Conservation (phyloP, 148 eudicot species). For the Amaranthus hypochondriacus region DNA sequence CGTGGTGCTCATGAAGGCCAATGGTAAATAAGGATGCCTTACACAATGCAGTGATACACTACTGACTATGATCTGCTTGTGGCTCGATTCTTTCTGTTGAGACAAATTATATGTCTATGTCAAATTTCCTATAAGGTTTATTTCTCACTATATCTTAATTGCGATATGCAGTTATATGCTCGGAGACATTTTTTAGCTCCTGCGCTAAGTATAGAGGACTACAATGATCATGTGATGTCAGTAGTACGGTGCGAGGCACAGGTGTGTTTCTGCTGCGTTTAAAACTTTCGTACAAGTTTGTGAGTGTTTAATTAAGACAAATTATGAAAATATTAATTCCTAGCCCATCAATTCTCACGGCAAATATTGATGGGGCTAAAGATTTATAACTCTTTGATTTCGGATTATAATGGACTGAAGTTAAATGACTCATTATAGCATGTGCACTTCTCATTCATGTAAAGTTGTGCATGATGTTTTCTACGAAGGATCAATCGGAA, state of each 20-base stretch:
- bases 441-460: no score
- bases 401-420: no score
- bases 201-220: constrained; percentile 80
- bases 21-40: neutral
- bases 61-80: neutral
- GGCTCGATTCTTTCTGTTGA: neutral
- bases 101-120: neutral
- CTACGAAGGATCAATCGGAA: no score
- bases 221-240: constrained; percentile 90
- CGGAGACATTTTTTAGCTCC: constrained; percentile 93
- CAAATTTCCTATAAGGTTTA: neutral
- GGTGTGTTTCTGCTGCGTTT: constrained; percentile 34
- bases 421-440: no score
- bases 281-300: neutral
- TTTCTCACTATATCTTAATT: constrained; percentile 7
- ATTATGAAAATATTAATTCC: neutral
- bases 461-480: no score
- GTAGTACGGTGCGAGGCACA: constrained; percentile 95
- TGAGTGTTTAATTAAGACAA: neutral
- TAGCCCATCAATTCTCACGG: no score
- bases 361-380: no score
- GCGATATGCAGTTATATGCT: constrained; percentile 70
- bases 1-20: neutral
- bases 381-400: no score
- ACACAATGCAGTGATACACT: neutral